These are phyloP conservation scores for Nigrograna mackinnonii DNA, from an alignment of 2,329 filamentous ascomycete genomes.

Conservation along the genomic window DNA sequence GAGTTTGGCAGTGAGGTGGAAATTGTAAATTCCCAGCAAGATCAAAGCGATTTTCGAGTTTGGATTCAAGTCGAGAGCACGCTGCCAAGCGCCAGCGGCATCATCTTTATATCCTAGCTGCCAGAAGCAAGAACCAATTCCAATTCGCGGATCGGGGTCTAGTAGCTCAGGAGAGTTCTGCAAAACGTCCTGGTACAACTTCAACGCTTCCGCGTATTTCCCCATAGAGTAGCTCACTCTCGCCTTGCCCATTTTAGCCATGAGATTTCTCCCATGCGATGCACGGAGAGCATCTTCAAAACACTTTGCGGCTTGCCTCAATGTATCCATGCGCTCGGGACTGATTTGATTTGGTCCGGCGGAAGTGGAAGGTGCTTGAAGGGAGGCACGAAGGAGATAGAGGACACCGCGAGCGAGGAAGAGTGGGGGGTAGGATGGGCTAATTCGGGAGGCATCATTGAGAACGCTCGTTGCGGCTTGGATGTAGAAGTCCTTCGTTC, in stretches of 20 bases:
- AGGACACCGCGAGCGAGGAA: constrained; percentile 91
- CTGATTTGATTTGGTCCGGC: constrained; percentile 66
- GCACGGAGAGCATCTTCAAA: constrained; percentile 92
- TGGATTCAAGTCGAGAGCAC: constrained; percentile 78
- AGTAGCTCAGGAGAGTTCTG: constrained; percentile 83
- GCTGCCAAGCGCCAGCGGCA: constrained; percentile 87
- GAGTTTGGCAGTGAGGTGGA: constrained; percentile 83
- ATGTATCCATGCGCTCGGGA: constrained; percentile 73
- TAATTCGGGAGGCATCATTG: constrained; percentile 94
- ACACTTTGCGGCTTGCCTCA: constrained; percentile 85
- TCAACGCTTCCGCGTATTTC: constrained; percentile 81
- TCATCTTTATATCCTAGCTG: constrained; percentile 93
- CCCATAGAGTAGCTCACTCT: constrained; percentile 84
- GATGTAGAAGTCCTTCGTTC: constrained; percentile 92
- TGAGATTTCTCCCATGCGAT: constrained; percentile 84
- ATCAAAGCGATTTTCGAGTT: constrained; percentile 90
- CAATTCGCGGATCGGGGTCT: constrained; percentile 93
- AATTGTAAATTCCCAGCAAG: constrained; percentile 84
- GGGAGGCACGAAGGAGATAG: constrained; percentile 82
- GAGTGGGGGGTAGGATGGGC: constrained; percentile 87
- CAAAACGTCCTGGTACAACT: constrained; percentile 84
- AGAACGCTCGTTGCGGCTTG: constrained; percentile 87
- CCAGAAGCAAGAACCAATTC: constrained; percentile 97
- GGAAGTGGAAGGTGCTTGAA: constrained; percentile 74
- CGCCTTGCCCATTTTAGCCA: constrained; percentile 89